Conservation (phyloP, 192 early-diverging fungal species). For the Coemansia sp. region DNA sequence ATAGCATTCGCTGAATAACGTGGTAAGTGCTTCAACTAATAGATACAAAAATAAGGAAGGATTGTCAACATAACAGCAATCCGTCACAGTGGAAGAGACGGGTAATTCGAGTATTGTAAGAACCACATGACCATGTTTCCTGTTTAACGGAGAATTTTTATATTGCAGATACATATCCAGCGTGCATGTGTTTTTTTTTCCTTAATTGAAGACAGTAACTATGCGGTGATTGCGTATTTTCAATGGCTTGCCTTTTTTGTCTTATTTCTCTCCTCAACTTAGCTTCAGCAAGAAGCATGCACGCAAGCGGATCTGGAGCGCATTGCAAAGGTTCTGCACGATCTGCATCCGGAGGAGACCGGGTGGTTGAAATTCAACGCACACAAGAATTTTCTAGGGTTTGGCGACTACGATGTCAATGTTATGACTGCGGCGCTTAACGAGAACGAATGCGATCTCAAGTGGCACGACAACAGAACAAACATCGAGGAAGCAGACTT, state of each 20-base stretch:
- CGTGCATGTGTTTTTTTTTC: not conserved
- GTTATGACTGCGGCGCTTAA: constrained; percentile 46
- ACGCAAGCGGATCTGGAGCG: constrained; percentile 49
- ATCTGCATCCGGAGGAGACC: constrained; percentile 25
- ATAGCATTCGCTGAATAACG: constrained; percentile 58
- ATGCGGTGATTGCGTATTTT: not conserved
- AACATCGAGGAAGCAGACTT: constrained; percentile 34
- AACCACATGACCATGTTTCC: not conserved
- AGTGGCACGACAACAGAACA: constrained; percentile 48
- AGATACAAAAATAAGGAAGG: not conserved
- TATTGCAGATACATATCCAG: not conserved
- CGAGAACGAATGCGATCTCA: constrained; percentile 34
- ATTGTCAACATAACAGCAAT: not conserved
- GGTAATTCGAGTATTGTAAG: not conserved
- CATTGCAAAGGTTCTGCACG: constrained; percentile 44
- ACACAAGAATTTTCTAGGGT: constrained; percentile 47
- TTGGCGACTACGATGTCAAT: constrained; percentile 57
- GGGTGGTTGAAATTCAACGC: constrained; percentile 49
- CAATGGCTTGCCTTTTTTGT: not conserved
- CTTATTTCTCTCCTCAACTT: constrained; percentile 36
- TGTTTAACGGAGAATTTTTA: not conserved
- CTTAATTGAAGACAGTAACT: not conserved
- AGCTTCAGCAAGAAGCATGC: constrained; percentile 49
- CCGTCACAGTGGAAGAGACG: not conserved
- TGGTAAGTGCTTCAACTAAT: constrained; percentile 31